Evolutionary conservation across 192 early-diverging fungal genomes (phyloP).

Genomic region (Coemansia sp.): DNA sequence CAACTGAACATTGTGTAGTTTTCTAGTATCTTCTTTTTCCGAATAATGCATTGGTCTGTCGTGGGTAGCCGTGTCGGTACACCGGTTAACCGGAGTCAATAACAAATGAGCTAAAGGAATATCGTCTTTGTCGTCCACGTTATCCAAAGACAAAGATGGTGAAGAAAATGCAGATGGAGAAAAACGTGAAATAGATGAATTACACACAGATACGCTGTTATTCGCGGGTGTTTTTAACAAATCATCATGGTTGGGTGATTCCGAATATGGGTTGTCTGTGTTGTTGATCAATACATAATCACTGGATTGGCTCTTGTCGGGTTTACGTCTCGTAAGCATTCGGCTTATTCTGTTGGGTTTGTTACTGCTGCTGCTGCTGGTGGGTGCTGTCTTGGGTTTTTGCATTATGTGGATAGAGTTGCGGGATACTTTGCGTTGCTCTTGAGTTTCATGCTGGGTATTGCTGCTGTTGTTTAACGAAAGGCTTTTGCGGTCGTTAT

Average conservation of each 20-base stretch:
- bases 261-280: neutral
- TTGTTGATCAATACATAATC: neutral
- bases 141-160: neutral
- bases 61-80: neutral
- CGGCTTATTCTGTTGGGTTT: neutral
- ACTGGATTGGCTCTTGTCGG: neutral
- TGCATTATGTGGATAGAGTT: slow-evolving; percentile 44
- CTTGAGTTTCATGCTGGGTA: neutral
- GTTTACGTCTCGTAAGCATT: neutral
- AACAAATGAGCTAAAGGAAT: neutral
- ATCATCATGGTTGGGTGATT: neutral
- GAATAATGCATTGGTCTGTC: neutral
- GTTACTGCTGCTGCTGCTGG: neutral
- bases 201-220: neutral
- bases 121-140: neutral
- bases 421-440: slow-evolving; percentile 7
- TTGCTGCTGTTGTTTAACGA: neutral
- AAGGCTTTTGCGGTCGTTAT: neutral
- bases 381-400: neutral
- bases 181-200: neutral
- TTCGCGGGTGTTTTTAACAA: neutral
- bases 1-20: neutral
- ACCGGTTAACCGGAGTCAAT: neutral
- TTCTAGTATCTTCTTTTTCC: neutral
- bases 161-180: neutral